These are phyloP conservation scores for Medicago arabica DNA, from an alignment of 306 rosid species.

Conservation along the genomic window DNA sequence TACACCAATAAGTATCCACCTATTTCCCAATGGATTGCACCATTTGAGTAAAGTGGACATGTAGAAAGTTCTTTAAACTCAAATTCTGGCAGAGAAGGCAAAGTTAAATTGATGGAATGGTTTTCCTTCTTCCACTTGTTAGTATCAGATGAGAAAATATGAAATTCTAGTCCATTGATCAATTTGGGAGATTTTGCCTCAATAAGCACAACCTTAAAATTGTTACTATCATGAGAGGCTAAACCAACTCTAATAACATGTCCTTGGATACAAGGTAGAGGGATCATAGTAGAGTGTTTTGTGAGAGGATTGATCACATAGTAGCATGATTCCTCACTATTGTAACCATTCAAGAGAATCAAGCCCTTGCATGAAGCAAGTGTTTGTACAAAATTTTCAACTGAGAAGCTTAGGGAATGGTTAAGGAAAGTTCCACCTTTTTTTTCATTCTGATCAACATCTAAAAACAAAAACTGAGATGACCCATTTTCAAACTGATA, in stretches of 20 bases:
- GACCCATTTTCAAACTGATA: conserved; percentile 52
- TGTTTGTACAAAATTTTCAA: conserved; percentile 48
- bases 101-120: conserved; percentile 16
- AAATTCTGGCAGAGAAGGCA: conserved; percentile 33
- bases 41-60: conserved; percentile 45
- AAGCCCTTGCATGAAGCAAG: conserved; percentile 49
- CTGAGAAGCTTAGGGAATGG: conserved; percentile 27
- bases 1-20: conserved; percentile 45
- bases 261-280: conserved; percentile 19
- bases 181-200: conserved; percentile 35
- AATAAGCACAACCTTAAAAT: conserved; percentile 44
- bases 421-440: neutral
- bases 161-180: conserved; percentile 29
- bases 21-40: conserved; percentile 51
- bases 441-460: conserved; percentile 16
- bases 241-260: conserved; percentile 36
- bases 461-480: conserved; percentile 46
- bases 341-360: conserved; percentile 43
- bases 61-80: conserved; percentile 43
- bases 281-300: conserved; percentile 23
- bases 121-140: conserved; percentile 37
- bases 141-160: conserved; percentile 42
- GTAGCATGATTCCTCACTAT: conserved; percentile 37
- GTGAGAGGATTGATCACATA: conserved; percentile 42
- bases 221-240: conserved; percentile 37